phyloP scores from a whole-genome alignment of 257 asterid species.

The Plantago major region DNA sequence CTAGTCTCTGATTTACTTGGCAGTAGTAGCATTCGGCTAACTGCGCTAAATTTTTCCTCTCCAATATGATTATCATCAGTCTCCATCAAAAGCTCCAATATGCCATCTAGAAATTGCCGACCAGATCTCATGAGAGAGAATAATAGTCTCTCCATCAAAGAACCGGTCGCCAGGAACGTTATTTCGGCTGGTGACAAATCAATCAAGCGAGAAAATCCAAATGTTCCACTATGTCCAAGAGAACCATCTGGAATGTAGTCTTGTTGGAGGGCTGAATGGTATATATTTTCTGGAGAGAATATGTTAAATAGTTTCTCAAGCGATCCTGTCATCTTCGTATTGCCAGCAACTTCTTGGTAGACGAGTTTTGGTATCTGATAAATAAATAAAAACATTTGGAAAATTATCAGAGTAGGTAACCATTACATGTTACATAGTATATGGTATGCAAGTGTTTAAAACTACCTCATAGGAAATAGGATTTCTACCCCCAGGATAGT shows the following conservation, averaged over 20 bases:
- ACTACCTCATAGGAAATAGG: slow-evolving; percentile 79
- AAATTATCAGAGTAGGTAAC: slow-evolving; percentile 3
- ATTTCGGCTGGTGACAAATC: slow-evolving; percentile 81
- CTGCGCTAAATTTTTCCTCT: slow-evolving; percentile 71
- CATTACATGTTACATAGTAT: background rate
- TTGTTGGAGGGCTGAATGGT: slow-evolving; percentile 41
- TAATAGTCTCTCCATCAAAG: slow-evolving; percentile 72
- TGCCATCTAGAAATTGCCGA: slow-evolving; percentile 47
- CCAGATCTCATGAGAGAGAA: slow-evolving; percentile 58
- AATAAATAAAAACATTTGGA: slow-evolving; percentile 15
- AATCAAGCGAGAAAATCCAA: slow-evolving; percentile 74
- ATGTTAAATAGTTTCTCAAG: slow-evolving; percentile 63
- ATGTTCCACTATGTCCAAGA: slow-evolving; percentile 51
- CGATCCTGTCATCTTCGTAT: slow-evolving; percentile 32
- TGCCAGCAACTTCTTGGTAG: slow-evolving; percentile 49
- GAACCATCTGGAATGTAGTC: slow-evolving; percentile 26
- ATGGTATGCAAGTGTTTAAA: slow-evolving; percentile 14
- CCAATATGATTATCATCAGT: slow-evolving; percentile 54
- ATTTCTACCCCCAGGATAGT: slow-evolving; percentile 74
- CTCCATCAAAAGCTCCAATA: slow-evolving; percentile 55
- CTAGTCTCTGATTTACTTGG: slow-evolving; percentile 55
- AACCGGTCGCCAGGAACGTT: slow-evolving; percentile 64
- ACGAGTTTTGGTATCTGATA: slow-evolving; percentile 82
- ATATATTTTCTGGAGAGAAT: slow-evolving; percentile 73
- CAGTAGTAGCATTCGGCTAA: slow-evolving; percentile 73